Percentiles rank a stretch among this genome's conserved stretches.
These are phyloP conservation scores for Ustilago vetiveriae DNA, from an alignment of 1,284 basidiomycete species.

Conservation along the genomic window DNA sequence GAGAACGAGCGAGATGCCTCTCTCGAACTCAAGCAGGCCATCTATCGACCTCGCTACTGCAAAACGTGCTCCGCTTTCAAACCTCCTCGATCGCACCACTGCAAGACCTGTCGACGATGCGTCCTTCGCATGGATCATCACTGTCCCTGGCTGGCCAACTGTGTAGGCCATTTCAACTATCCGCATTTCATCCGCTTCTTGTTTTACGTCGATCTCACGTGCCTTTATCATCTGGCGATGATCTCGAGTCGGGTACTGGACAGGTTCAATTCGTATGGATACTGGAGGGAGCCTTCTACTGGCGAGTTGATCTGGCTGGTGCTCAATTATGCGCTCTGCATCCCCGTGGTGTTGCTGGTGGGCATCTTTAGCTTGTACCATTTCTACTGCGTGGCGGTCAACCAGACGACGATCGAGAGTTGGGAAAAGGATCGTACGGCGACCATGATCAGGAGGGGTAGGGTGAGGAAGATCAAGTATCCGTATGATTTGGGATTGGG, in stretches of 20 bases:
- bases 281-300: conserved; percentile 76
- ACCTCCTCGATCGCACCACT: conserved; percentile 67
- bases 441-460: conserved; percentile 82
- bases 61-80: conserved; percentile 55
- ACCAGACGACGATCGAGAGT: conserved; percentile 94
- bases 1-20: conserved; percentile 2
- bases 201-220: conserved; percentile 84
- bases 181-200: conserved; percentile 67
- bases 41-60: conserved; percentile 55
- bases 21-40: conserved; percentile 36
- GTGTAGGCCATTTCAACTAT: conserved; percentile 67
- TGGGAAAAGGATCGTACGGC: conserved; percentile 97
- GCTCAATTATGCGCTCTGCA: conserved; percentile 84
- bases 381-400: conserved; percentile 79
- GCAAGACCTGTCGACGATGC: conserved; percentile 63
- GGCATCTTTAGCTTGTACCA: conserved; percentile 83
- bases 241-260: conserved; percentile 52
- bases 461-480: conserved; percentile 83
- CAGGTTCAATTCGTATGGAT: conserved; percentile 42
- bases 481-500: conserved; percentile 84
- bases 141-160: conserved; percentile 71
- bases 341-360: conserved; percentile 85
- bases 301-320: conserved; percentile 83
- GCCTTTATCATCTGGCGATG: conserved; percentile 67
- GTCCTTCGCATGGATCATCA: conserved; percentile 71